Conservation (phyloP, 352 stramenopile genomes). For the Globisporangium radiosum region DNA sequence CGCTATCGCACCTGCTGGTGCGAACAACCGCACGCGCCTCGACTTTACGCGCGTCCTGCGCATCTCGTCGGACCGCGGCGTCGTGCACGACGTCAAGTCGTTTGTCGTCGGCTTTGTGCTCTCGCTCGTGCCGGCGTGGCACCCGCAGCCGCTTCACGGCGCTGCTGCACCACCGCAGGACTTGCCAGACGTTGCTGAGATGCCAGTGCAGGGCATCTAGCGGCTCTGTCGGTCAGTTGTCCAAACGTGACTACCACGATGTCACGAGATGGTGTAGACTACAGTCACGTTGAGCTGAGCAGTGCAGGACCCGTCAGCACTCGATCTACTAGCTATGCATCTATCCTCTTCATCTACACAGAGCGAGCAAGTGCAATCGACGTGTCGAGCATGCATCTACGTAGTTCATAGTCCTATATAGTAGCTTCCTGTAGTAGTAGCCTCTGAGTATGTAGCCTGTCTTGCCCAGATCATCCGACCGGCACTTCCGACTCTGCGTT, state of each 20-base stretch:
- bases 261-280: background rate
- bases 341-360: background rate
- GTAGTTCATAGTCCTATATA: too few relatives aligned
- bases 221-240: background rate
- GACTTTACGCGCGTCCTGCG: slow-evolving; percentile 46
- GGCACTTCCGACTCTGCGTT: too few relatives aligned
- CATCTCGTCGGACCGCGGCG: slow-evolving; percentile 65
- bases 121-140: slow-evolving; percentile 76
- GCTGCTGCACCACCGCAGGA: slow-evolving; percentile 27
- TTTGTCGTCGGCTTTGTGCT: slow-evolving; percentile 71
- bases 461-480: too few relatives aligned
- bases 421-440: too few relatives aligned
- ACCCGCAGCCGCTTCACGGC: slow-evolving; percentile 49
- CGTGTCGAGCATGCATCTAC: too few relatives aligned
- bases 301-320: too few relatives aligned
- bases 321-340: background rate
- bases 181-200: slow-evolving; percentile 37
- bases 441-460: too few relatives aligned
- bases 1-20: slow-evolving; percentile 17
- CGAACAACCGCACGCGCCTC: slow-evolving; percentile 14
- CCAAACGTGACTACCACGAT: background rate
- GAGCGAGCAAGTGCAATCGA: too few relatives aligned
- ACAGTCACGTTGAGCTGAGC: background rate
- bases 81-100: slow-evolving; percentile 71
- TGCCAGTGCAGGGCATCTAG: slow-evolving; percentile 77